These are phyloP conservation scores for Secale cereale DNA, from an alignment of 176 grass and related monocot species.

Conservation along the genomic window DNA sequence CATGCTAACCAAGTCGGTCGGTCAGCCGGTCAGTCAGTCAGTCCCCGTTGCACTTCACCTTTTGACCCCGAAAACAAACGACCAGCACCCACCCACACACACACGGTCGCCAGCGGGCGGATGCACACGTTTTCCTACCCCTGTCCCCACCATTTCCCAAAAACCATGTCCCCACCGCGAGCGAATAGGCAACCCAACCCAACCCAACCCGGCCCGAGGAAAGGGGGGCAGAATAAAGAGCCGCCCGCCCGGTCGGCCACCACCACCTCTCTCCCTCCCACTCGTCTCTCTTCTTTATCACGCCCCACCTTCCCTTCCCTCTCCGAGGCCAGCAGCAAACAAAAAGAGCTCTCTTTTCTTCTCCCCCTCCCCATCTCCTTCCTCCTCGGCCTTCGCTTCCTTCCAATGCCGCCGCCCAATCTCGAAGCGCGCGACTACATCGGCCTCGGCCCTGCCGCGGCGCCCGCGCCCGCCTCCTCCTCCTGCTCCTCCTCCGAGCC, in stretches of 20 bases:
- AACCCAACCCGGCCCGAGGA: constrained; percentile 8
- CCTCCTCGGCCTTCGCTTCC: not conserved
- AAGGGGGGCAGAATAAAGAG: constrained; percentile 32
- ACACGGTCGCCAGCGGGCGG: not conserved
- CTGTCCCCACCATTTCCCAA: too few species aligned
- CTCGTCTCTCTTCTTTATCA: not conserved
- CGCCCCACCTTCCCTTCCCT: not conserved
- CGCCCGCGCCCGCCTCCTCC: not conserved
- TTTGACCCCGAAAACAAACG: not conserved
- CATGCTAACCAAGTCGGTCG: not conserved
- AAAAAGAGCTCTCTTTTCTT: not conserved
- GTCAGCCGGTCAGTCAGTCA: too few species aligned
- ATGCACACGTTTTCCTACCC: not conserved
- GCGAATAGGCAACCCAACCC: not conserved
- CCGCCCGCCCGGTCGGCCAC: constrained; percentile 46
- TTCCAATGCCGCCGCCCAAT: constrained; percentile 27
- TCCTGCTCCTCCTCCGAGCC: constrained; percentile 10
- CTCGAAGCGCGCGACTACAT: constrained; percentile 57
- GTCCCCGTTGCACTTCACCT: not conserved
- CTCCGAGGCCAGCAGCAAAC: constrained; percentile 11
- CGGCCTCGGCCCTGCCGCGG: constrained; percentile 15
- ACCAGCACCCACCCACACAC: too few species aligned
- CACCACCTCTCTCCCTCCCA: not conserved
- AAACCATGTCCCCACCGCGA: too few species aligned
- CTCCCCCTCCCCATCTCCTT: too few species aligned